phyloP scores from a whole-genome alignment of 345 rosid genomes.

The Turritis glabra region DNA sequence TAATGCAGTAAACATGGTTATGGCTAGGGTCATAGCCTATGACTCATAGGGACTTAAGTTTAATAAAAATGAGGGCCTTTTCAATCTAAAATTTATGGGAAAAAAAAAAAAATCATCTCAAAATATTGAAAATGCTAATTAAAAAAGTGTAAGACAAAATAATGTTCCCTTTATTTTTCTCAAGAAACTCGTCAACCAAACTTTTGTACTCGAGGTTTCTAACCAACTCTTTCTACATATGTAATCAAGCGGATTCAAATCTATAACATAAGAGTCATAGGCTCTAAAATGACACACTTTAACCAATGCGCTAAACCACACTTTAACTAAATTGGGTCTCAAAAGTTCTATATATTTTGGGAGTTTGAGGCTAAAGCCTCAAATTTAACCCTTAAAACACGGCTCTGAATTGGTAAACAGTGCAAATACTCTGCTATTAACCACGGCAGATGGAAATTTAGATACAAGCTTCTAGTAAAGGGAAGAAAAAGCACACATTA shows the following conservation, averaged over 20 bases:
- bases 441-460: constrained; percentile 3
- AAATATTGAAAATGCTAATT: background rate
- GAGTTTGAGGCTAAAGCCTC: background rate
- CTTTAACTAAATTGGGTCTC: background rate
- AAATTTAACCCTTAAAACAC: background rate
- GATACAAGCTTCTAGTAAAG: constrained; percentile 14
- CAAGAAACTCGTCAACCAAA: background rate
- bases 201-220: background rate
- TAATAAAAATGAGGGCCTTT: background rate
- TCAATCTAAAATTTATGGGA: background rate
- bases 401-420: background rate
- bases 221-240: background rate
- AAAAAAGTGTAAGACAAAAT: background rate
- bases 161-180: too few relatives aligned
- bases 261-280: background rate
- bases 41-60: too few relatives aligned
- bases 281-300: background rate
- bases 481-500: constrained; percentile 25
- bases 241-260: background rate
- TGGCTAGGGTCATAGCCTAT: background rate
- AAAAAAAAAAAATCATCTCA: background rate
- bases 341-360: background rate
- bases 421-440: background rate
- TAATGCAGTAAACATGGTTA: background rate
- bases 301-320: background rate